Evolutionary conservation across 768 basidiomycete genomes (phyloP), one percentile per base, ranked within the genome.

Genomic region (Hypholoma fasciculare): DNA sequence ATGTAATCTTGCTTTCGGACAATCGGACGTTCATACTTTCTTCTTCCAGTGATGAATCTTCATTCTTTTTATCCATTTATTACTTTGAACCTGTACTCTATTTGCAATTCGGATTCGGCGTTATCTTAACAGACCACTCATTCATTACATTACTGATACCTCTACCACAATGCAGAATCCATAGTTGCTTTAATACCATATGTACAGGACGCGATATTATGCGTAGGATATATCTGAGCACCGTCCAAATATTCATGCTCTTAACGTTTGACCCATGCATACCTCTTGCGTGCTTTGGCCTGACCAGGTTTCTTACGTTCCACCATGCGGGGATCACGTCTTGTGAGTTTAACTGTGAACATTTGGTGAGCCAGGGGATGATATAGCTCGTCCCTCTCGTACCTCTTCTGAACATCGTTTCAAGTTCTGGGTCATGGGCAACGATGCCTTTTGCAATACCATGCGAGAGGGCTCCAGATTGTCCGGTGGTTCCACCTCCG

Each of bases 301-400:
- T 86, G 72, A 57, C 93, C 93, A 14, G 96, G 92, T 83, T 99
- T 99, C 79, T 99, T 99, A 66, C 96, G 83, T 76, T 99, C 96
- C 30, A 97, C 96, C 92, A 96, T 92, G 73, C 97, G 89, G 47
- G 95, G 94, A 79, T 99, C 96, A 66, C 96, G 87, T 71, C 86
- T 85, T 57, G 94, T 74, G 48, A 96, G 77, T 77, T 93, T 89
- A 58, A 92, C 96, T 97, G 69, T 0, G 61, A 57, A 61, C 49
- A 61, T 34, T 52, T 14, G 30, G 52, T 55, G 37, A 63, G 57
- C 53, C 27, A 53, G 57, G 48, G 14, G 47, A 23, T 60, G 60
- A 49, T 11, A 23, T 40, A n/a, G 39, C 58, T 17, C 38, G 27
- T 14, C 59, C 11, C 8, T 34, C 26, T 74, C 84, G 46, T 67